Conservation (phyloP, 1,284 basidiomycete species). For the Psilocybe mexicana region DNA sequence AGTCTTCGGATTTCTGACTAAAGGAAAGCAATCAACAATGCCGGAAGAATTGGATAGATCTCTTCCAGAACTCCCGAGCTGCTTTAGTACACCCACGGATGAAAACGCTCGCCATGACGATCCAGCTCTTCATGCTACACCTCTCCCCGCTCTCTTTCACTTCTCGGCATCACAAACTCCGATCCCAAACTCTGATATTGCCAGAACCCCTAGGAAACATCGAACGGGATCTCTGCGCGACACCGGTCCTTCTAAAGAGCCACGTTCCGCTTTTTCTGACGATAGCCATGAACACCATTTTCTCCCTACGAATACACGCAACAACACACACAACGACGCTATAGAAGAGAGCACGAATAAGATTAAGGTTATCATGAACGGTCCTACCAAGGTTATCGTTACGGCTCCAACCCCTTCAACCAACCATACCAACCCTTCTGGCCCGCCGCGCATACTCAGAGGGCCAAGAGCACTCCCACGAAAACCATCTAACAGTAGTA, state of each 20-base stretch:
- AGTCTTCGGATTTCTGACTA: constrained; percentile 64
- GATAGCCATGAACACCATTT: constrained; percentile 20
- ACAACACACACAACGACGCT: neutral
- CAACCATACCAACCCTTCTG: constrained; percentile 29
- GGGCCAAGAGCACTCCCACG: constrained; percentile 40
- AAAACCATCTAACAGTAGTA: constrained; percentile 24
- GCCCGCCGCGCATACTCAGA: constrained; percentile 39
- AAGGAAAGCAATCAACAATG: constrained; percentile 37
- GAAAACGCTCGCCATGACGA: constrained; percentile 24
- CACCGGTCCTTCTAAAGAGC: constrained; percentile 13
- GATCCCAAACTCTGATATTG: constrained; percentile 17
- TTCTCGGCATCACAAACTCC: constrained; percentile 16
- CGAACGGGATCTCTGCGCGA: constrained; percentile 14
- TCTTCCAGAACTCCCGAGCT: constrained; percentile 38
- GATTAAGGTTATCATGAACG: constrained; percentile 42
- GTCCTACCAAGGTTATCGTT: constrained; percentile 48
- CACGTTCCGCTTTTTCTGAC: constrained; percentile 23
- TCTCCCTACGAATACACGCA: constrained; percentile 7
- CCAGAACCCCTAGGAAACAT: constrained; percentile 18
- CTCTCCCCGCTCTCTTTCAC: constrained; percentile 28
- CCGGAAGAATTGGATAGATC: constrained; percentile 36
- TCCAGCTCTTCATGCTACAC: constrained; percentile 14
- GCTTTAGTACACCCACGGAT: constrained; percentile 36
- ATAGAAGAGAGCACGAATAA: constrained; percentile 25
- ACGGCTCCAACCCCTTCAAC: constrained; percentile 48